Percentiles rank a stretch among this genome's conserved stretches.
These are phyloP conservation scores for Acrocalymma vagum DNA, from an alignment of 2,329 filamentous ascomycete species.

Conservation along the genomic window DNA sequence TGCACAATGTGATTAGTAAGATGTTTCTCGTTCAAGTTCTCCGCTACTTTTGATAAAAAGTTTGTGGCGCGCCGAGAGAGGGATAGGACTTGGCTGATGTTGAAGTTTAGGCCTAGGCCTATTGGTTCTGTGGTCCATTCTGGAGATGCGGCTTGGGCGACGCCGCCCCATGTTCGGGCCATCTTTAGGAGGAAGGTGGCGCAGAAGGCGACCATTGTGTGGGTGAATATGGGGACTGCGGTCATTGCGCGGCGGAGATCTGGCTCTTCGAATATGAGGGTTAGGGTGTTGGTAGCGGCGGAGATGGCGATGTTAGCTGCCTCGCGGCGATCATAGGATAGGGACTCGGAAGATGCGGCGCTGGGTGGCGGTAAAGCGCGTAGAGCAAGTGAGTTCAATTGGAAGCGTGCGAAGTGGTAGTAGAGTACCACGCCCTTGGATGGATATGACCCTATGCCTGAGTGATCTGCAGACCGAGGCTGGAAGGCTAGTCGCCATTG, in stretches of 20 bases:
- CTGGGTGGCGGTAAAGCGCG: conserved; percentile 52
- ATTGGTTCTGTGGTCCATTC: conserved; percentile 34
- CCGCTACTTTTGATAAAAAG: conserved; percentile 34
- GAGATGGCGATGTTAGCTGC: conserved; percentile 53
- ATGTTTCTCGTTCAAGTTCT: conserved; percentile 40
- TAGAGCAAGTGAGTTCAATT: conserved; percentile 60
- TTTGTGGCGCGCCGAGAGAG: conserved; percentile 34
- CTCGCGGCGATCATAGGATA: conserved; percentile 53
- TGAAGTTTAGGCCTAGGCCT: conserved; percentile 39
- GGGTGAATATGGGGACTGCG: conserved; percentile 61
- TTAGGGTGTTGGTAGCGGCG: conserved; percentile 56
- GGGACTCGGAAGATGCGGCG: conserved; percentile 54
- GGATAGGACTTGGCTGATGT: conserved; percentile 37
- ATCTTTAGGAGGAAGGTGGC: conserved; percentile 62
- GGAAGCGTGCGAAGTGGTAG: conserved; percentile 64
- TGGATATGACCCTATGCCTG: conserved; percentile 45
- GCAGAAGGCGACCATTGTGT: conserved; percentile 63
- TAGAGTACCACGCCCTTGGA: conserved; percentile 62
- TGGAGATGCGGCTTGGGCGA: conserved; percentile 37
- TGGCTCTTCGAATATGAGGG: conserved; percentile 55
- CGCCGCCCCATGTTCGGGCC: conserved; percentile 53
- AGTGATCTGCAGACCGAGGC: conserved; percentile 35
- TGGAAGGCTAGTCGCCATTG: conserved; percentile 53
- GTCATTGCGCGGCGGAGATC: conserved; percentile 53
- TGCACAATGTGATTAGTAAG: conserved; percentile 38